Evolutionary conservation across 73 alveolate species (phyloP), one percentile per base, ranked within the genome.

Genomic region (Halteria grandinella): DNA sequence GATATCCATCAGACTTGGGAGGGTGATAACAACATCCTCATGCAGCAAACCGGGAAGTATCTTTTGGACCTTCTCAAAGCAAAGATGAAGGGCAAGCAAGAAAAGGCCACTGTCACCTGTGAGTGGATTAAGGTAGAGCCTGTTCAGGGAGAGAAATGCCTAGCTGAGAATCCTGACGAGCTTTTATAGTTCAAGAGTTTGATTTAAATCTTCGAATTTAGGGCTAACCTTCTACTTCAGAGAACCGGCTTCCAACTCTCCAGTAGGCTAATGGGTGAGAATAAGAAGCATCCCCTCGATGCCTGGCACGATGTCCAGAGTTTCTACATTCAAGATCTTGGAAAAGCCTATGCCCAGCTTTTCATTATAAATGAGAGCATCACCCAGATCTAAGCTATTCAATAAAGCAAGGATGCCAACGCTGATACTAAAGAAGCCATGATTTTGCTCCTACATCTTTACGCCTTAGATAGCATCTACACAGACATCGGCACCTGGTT

Each of bases 21-120:
- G 70, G 97, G 97, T 4, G 97, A 91, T 66, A 91, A 91, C 72
- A 72, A 85, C 10, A 96, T 91, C 25, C 88, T 91, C 11, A 59
- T 84, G 15, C 89, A 84, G 79, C 84, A 91, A 80, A 77, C 95
- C 7, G 93, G 85, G 3, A 91, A 70, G 28, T 70, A 17, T 44
- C 18, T 70, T 11, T 71, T 70, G 10, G 83, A 70, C 14, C 55
- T 48, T n/a, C 50, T 48, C 72, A 70, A 70, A 47, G 39, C 20
- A n/a, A 70, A 51, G 43, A 70, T 70, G 72, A 47, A 49, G 17
- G 83, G 83, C 11, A 45, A 48, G 24, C 24, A 70, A 20, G 57
- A 37, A 18, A 70, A 51, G 32, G 32, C 45, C 66, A 48, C 83
- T 11, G 47, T 31, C 14, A 70, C 83, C 32, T 70, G 83, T 29